Percentiles rank a stretch among this genome's conserved stretches.
Evolutionary conservation across 345 rosid genomes (phyloP).

Genomic region (Kernera saxatilis): DNA sequence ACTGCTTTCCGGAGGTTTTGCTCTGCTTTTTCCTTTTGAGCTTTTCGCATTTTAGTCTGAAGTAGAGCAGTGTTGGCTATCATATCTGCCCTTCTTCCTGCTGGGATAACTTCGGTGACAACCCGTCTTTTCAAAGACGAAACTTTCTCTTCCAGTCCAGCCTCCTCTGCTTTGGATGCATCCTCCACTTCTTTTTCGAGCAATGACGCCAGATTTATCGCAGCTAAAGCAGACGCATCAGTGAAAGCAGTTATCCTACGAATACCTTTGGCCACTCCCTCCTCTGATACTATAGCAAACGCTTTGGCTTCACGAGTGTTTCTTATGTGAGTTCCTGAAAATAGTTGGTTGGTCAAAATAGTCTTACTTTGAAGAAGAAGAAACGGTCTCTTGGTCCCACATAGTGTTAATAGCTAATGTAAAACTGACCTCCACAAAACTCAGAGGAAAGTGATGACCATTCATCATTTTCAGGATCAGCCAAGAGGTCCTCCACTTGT

Average conservation of each 20-base stretch:
- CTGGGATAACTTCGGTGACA: constrained; percentile 59
- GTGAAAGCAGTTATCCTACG: constrained; percentile 74
- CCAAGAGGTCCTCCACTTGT: constrained; percentile 64
- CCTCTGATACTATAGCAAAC: constrained; percentile 76
- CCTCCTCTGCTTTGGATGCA: constrained; percentile 47
- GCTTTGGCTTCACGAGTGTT: constrained; percentile 75
- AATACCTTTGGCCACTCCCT: constrained; percentile 76
- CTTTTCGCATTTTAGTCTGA: constrained; percentile 55
- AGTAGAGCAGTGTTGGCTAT: constrained; percentile 50
- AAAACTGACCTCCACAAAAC: constrained; percentile 71
- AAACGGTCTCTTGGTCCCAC: background rate
- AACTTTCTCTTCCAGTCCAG: constrained; percentile 69
- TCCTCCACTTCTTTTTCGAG: constrained; percentile 56
- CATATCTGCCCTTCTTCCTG: constrained; percentile 61
- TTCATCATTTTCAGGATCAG: constrained; percentile 65
- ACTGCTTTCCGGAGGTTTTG: constrained; percentile 62
- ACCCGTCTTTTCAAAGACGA: constrained; percentile 55
- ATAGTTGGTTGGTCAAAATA: background rate
- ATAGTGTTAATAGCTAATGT: background rate
- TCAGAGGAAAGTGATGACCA: constrained; percentile 68
- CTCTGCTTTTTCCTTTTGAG: constrained; percentile 68
- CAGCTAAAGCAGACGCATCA: constrained; percentile 52
- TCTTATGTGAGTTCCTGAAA: constrained; percentile 66
- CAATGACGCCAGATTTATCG: constrained; percentile 44
- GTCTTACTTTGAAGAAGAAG: background rate